Conservation (phyloP, 164 flowering plant genomes). For the Berberis thunbergii region DNA sequence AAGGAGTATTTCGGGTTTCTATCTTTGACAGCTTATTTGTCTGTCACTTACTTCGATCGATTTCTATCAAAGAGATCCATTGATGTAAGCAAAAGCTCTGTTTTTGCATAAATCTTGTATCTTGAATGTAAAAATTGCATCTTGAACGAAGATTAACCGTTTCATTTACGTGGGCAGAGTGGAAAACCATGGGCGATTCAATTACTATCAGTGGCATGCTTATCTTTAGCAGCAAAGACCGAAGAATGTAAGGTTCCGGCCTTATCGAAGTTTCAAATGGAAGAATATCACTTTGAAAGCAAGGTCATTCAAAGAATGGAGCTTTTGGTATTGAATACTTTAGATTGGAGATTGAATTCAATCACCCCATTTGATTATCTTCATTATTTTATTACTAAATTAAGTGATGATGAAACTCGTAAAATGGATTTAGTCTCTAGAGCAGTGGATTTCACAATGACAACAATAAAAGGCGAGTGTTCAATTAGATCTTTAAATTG, state of each 20-base stretch:
- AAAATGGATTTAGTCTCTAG: slow-evolving; percentile 11
- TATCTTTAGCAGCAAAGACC: slow-evolving; percentile 61
- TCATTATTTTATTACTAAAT: slow-evolving; percentile 35
- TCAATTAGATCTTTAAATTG: not conserved
- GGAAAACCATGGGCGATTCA: slow-evolving; percentile 50
- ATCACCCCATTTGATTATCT: slow-evolving; percentile 61
- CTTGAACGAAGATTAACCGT: not conserved
- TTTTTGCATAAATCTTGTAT: not conserved
- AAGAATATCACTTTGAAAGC: slow-evolving; percentile 35
- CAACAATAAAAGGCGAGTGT: slow-evolving; percentile 35
- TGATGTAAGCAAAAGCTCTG: slow-evolving; percentile 30
- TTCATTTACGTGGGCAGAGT: slow-evolving; percentile 16
- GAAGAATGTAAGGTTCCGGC: slow-evolving; percentile 45
- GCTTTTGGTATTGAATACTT: slow-evolving; percentile 46
- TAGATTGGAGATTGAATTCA: slow-evolving; percentile 61
- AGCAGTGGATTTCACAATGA: slow-evolving; percentile 29
- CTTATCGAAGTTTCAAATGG: slow-evolving; percentile 30
- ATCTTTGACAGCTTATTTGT: slow-evolving; percentile 49
- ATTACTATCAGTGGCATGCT: slow-evolving; percentile 57
- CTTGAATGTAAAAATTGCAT: not conserved
- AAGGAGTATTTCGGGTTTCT: slow-evolving; percentile 39
- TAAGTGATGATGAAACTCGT: slow-evolving; percentile 22
- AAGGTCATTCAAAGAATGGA: slow-evolving; percentile 57
- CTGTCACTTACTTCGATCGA: slow-evolving; percentile 49
- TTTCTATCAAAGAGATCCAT: slow-evolving; percentile 43